Base-by-base conservation (phyloP, 805 yeast genomes). In the Sungouiella thailandica region DNA sequence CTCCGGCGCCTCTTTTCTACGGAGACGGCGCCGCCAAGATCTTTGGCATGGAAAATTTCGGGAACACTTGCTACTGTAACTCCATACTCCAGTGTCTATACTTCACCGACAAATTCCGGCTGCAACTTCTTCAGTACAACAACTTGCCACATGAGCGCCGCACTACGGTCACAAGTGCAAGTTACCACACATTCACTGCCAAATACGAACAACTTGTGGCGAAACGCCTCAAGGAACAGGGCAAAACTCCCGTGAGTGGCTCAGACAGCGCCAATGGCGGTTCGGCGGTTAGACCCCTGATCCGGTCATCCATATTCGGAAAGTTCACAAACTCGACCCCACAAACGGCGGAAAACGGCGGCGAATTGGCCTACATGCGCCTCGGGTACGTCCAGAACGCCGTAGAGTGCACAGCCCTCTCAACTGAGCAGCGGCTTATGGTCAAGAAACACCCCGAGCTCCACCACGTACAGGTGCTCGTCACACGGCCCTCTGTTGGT, bases 51-150 rank as follows among this genome's bases (percentile, higher is more conserved):
- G 93, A 84, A 53, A 84, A 84, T 52, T 83, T 83, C 49, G 95
- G 95, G 2, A 82, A 88, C 55, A 88, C 97, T 0, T 93, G 97
- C 62, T 90, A 90, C 62, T 85, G 95, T 59, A 93, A 93, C 49
- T 86, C 96, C 7, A 84, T 93, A 19, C 62, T 93, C 16, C 98
- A 93, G 56, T 86, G 95, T 45, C 70, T 90, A 7, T 90, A 76
- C 64, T 80, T 83, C 60, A 72, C 90, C 3, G 70, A 73, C 17
- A 72, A 71, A 18, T 87, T 93, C 50, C 72, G 97, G 2, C 55
- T 78, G 31, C 58, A 63, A 33, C 68, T 66, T 17, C 39, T 61
- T 8, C 36, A 44, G n/a, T 64, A 66, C 41, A 58, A 57, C 20
- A 29, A 31, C 6, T 43, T 52, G 2, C 46, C 51, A 5, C 72